Base-by-base conservation (phyloP, 257 asterid species). In the Pogostemon cablin region DNA sequence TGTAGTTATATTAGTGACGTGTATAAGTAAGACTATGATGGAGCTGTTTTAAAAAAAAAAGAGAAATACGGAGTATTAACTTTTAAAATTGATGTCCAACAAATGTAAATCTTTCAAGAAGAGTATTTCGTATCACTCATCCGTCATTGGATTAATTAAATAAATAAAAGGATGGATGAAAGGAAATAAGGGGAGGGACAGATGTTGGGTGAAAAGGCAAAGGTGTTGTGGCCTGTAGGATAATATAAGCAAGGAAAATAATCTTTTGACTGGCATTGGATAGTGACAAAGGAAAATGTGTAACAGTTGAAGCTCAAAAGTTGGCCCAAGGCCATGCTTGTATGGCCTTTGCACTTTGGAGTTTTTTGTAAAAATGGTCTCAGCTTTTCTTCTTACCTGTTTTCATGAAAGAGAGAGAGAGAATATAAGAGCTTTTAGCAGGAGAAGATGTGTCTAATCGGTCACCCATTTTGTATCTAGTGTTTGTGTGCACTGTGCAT, bases 201-300 rank as follows among this genome's bases (percentile, higher is more conserved):
- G 56, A 75, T 81, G 87, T 80, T 66, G 84, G 79, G 75, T 54
- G 70, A 89, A 86, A 79, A 84, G 79, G 7, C 75, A 71, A 76
- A 68, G 85, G 81, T 81, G 84, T 87, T 85, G 91, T 87, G 84
- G 88, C 88, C 78, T 17, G 20, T 7, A 3, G 9, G 34, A 12
- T 53, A 53, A 53, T 86, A 73, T 85, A 82, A 79, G 85, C 81
- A 80, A 79, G 85, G 81, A 80, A 91, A 87, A 89, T 87, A 83
- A 73, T 81, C 85, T 85, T 92, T 92, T 92, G 98, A 92, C 95
- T 83, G 90, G 65, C 77, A 55, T 81, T 79, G 64, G 74, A 86
- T 80, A 78, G 86, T 79, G 73, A 78, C 79, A 84, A 81, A 44
- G 80, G 69, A 53, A 75, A 42, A 62, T 68, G 79, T 67, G 81